Conservation (phyloP, 2,329 filamentous ascomycete genomes). For the Xenosphaeropsis pyriputrescens region DNA sequence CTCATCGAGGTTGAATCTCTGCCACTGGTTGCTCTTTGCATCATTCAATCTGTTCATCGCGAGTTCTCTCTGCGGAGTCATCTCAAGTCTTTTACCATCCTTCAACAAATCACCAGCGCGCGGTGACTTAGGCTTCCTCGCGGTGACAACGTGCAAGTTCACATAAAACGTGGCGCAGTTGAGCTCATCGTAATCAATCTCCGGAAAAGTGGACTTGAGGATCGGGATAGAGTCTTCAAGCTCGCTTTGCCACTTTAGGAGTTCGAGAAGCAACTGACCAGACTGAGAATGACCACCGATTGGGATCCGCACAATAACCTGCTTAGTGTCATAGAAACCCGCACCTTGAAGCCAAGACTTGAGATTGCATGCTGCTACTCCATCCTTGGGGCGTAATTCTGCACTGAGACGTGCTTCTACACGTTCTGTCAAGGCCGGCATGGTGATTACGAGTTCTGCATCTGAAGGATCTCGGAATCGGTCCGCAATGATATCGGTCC, state of each 20-base stretch:
- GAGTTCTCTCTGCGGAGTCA: constrained; percentile 13
- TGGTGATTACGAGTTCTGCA: constrained; percentile 9
- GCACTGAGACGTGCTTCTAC: constrained; percentile 12
- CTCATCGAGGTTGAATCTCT: constrained; percentile 4
- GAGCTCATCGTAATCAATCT: constrained; percentile 7
- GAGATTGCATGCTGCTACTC: constrained; percentile 13
- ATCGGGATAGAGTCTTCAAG: constrained; percentile 12
- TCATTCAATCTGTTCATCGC: constrained; percentile 11
- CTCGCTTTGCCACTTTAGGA: constrained; percentile 7
- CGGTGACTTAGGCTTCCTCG: constrained; percentile 11
- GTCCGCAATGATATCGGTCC: constrained; percentile 13
- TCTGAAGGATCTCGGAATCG: constrained; percentile 11
- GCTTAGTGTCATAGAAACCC: constrained; percentile 17
- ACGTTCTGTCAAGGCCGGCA: constrained; percentile 13
- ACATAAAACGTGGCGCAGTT: constrained; percentile 10
- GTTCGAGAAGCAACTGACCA: constrained; percentile 9
- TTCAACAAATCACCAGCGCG: constrained; percentile 13
- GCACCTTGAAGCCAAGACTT: constrained; percentile 15
- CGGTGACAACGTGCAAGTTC: constrained; percentile 16
- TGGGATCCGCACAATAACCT: constrained; percentile 12
- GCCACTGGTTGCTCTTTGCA: constrained; percentile 8
- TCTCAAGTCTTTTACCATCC: constrained; percentile 12
- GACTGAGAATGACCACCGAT: constrained; percentile 9
- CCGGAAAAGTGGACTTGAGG: constrained; percentile 6
- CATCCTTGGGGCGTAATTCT: constrained; percentile 11